phyloP scores from a whole-genome alignment of 2,329 filamentous ascomycete genomes.

The Pseudogymnoascus sp. region DNA sequence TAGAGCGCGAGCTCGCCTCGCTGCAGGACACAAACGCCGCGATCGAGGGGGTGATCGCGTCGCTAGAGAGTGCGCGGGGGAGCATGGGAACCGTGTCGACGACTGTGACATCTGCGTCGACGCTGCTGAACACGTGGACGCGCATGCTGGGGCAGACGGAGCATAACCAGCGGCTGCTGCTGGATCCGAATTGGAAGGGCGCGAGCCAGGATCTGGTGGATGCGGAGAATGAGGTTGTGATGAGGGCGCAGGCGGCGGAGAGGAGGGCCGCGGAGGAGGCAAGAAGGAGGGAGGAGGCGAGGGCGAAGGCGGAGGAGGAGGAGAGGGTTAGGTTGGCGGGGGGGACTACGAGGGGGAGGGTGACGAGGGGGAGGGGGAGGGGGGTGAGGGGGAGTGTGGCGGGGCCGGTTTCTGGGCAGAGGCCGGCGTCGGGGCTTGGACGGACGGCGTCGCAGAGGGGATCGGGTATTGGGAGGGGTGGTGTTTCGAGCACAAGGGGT shows the following conservation, averaged over 20 bases:
- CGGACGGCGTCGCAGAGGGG: constrained; percentile 27
- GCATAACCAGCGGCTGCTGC: constrained; percentile 86
- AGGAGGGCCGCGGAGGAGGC: constrained; percentile 71
- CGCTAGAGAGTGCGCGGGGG: constrained; percentile 60
- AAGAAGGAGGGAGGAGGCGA: constrained; percentile 61
- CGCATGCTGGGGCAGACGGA: constrained; percentile 94
- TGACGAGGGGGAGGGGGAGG: constrained; percentile 22
- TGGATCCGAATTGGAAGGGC: constrained; percentile 84
- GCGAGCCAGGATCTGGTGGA: constrained; percentile 80
- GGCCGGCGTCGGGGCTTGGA: constrained; percentile 18
- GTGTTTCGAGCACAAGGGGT: constrained; percentile 40
- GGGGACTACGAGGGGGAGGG: constrained; percentile 27
- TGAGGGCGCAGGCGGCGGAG: constrained; percentile 69
- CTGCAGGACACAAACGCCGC: constrained; percentile 81
- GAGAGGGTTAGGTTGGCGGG: constrained; percentile 37
- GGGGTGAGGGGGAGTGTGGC: constrained; percentile 19
- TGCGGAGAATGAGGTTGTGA: constrained; percentile 68
- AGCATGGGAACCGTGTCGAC: constrained; percentile 85
- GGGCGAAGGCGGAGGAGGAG: constrained; percentile 55
- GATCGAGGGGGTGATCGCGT: constrained; percentile 69
- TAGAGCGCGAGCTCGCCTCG: constrained; percentile 72
- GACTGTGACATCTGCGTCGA: constrained; percentile 81
- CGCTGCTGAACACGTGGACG: constrained; percentile 89
- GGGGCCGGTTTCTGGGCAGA: constrained; percentile 35
- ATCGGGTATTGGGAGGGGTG: constrained; percentile 35